These are phyloP conservation scores for Sambucus nigra DNA, from an alignment of 129 eudicot species.

Conservation along the genomic window DNA sequence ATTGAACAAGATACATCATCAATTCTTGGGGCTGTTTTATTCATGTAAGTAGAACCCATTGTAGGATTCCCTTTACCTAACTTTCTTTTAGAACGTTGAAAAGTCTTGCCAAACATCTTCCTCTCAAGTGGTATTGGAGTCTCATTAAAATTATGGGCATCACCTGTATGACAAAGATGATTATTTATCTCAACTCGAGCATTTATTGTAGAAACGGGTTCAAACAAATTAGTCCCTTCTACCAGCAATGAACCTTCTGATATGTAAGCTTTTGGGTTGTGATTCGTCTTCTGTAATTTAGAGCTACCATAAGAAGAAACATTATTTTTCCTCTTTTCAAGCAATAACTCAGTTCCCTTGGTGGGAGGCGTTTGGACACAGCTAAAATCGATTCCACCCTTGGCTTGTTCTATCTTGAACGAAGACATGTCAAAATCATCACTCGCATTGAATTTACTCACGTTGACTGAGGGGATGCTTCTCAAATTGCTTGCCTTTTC, in stretches of 20 bases:
- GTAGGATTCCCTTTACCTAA: conserved; percentile 18
- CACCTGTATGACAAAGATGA: conserved; percentile 2
- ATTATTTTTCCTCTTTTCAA: conserved; percentile 34
- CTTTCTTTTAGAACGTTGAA: conserved; percentile 38
- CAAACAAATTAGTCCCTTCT: conserved; percentile 3
- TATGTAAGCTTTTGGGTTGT: conserved; percentile 2
- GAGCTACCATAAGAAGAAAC: conserved; percentile 21
- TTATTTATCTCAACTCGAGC: conserved; percentile 9
- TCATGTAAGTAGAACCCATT: conserved; percentile 34
- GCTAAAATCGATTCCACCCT: conserved; percentile 5
- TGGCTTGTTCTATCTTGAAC: conserved; percentile 17
- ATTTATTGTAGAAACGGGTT: conserved; percentile 10
- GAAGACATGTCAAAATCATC: conserved; percentile 17
- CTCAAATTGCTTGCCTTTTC: conserved; percentile 17
- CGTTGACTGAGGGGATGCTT: conserved; percentile 8
- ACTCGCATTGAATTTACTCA: conserved; percentile 14
- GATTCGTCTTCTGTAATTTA: conserved; percentile 25
- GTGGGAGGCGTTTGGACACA: conserved; percentile 10
- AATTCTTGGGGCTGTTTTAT: conserved; percentile 17
- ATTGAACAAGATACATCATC: conserved; percentile 12
- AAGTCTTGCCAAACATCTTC: conserved; percentile 38
- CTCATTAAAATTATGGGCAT: not conserved
- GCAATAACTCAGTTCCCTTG: conserved; percentile 7
- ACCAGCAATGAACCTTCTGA: conserved; percentile 7
- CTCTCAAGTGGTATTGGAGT: conserved; percentile 24